Conservation (phyloP, 2,329 filamentous ascomycete genomes). For the Exophiala aquamarina region DNA sequence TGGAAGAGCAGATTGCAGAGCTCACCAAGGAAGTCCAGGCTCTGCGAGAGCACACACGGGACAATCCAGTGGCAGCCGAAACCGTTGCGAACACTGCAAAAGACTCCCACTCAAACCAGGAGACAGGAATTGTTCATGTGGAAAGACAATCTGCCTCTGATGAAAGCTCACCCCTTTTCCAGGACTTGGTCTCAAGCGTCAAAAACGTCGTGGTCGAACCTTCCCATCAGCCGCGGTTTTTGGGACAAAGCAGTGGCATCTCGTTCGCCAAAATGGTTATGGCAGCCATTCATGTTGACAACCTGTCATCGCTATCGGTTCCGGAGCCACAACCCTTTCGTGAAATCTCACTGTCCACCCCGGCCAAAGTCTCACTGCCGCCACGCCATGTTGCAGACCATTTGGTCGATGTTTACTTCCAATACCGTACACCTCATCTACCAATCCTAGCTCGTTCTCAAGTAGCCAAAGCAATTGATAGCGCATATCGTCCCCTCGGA, state of each 20-base stretch:
- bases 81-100: conserved; percentile 2
- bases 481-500: conserved; percentile 28
- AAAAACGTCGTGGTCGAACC: conserved; percentile 13
- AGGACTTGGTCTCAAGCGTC: conserved; percentile 10
- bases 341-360: conserved; percentile 3
- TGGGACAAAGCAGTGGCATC: conserved; percentile 36
- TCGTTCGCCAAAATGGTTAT: conserved; percentile 37
- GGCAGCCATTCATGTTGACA: conserved; percentile 29
- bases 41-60: conserved; percentile 13
- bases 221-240: conserved; percentile 31
- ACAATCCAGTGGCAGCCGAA: neutral
- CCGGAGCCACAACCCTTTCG: conserved; percentile 16
- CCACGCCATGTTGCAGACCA: conserved; percentile 36
- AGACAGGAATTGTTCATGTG: neutral
- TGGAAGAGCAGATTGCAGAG: conserved; percentile 25
- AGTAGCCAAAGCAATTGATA: conserved; percentile 30
- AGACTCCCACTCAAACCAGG: neutral
- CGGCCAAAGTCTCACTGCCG: conserved; percentile 31
- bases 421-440: conserved; percentile 36
- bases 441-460: conserved; percentile 32
- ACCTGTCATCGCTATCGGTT: conserved; percentile 4
- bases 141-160: conserved; percentile 1
- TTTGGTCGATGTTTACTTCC: conserved; percentile 36
- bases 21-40: conserved; percentile 22
- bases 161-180: conserved; percentile 4